Evolutionary conservation across 1,284 basidiomycete species (phyloP).

Genomic region (Ceratobasidium sp.): DNA sequence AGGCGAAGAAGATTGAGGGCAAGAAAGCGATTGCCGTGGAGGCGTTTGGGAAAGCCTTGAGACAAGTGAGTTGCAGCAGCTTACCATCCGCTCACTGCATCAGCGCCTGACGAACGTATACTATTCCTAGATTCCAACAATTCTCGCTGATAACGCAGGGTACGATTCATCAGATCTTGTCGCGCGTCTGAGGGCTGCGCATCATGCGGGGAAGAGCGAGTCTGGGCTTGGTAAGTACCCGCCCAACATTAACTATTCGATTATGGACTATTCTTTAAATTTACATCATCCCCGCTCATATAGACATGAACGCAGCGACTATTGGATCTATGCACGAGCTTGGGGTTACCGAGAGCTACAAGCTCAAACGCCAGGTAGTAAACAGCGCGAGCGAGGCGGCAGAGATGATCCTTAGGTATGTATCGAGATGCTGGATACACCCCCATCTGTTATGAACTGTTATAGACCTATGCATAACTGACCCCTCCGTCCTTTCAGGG

Average conservation of each 20-base stretch:
- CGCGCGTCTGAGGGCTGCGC: constrained; percentile 88
- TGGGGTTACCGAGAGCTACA: constrained; percentile 96
- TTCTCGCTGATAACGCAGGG: constrained; percentile 97
- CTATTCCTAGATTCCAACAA: constrained; percentile 81
- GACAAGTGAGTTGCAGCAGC: constrained; percentile 68
- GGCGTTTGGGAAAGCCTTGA: constrained; percentile 86
- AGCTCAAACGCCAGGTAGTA: constrained; percentile 96
- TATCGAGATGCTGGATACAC: constrained; percentile 47
- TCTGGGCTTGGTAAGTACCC: constrained; percentile 80
- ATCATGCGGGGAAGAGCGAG: constrained; percentile 88
- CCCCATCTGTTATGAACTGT: background rate
- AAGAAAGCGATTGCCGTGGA: constrained; percentile 98
- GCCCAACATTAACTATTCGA: background rate
- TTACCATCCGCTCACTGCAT: too few relatives aligned
- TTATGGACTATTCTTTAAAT: too few relatives aligned
- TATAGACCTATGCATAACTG: background rate
- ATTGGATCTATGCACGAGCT: constrained; percentile 90
- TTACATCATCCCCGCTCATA: too few relatives aligned
- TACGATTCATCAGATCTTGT: constrained; percentile 98
- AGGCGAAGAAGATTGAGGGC: constrained; percentile 83
- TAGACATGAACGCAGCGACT: constrained; percentile 88
- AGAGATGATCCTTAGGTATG: constrained; percentile 97
- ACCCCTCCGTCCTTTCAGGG: constrained; percentile 49
- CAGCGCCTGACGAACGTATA: too few relatives aligned
- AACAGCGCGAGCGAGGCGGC: constrained; percentile 95